Evolutionary conservation across 495 filamentous ascomycete genomes (phyloP).

Genomic region (Penicilliopsis zonata): DNA sequence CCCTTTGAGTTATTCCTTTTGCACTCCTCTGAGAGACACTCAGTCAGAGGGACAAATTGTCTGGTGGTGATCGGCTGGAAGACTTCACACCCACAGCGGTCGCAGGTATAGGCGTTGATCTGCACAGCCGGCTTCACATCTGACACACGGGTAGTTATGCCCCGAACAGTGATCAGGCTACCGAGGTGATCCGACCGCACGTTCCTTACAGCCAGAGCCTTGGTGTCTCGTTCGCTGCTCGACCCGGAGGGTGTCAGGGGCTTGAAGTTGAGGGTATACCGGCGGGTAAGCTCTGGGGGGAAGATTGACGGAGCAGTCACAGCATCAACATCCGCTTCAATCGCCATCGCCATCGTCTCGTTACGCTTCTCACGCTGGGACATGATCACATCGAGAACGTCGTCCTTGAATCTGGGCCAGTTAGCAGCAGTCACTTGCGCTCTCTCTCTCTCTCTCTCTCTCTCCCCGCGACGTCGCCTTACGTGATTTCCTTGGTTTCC

Average conservation of each 20-base stretch:
- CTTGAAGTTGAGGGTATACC: constrained; percentile 94
- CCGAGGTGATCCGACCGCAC: constrained; percentile 88
- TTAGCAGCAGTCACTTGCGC: no score
- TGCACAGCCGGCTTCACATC: constrained; percentile 96
- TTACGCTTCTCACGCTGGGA: constrained; percentile 82
- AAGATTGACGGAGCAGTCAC: constrained; percentile 48
- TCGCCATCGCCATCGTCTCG: constrained; percentile 52
- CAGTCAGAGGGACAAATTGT: constrained; percentile 72
- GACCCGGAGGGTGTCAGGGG: constrained; percentile 62
- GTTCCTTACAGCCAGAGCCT: constrained; percentile 86
- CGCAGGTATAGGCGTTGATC: constrained; percentile 95
- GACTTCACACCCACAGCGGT: constrained; percentile 90
- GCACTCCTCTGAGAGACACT: constrained; percentile 82
- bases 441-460: background rate
- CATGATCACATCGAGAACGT: constrained; percentile 94
- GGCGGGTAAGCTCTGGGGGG: constrained; percentile 80
- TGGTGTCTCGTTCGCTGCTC: constrained; percentile 44
- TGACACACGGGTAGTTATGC: constrained; percentile 88
- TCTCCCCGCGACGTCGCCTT: constrained; percentile 6
- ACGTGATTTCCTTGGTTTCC: constrained; percentile 67
- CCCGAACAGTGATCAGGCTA: constrained; percentile 84
- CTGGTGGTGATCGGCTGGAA: constrained; percentile 93
- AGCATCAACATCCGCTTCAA: constrained; percentile 55
- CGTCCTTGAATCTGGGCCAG: constrained; percentile 73
- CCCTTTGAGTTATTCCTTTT: constrained; percentile 83